These are phyloP conservation scores for Phenoliferia sp. DNA, from an alignment of 1,284 basidiomycete species.

Conservation along the genomic window DNA sequence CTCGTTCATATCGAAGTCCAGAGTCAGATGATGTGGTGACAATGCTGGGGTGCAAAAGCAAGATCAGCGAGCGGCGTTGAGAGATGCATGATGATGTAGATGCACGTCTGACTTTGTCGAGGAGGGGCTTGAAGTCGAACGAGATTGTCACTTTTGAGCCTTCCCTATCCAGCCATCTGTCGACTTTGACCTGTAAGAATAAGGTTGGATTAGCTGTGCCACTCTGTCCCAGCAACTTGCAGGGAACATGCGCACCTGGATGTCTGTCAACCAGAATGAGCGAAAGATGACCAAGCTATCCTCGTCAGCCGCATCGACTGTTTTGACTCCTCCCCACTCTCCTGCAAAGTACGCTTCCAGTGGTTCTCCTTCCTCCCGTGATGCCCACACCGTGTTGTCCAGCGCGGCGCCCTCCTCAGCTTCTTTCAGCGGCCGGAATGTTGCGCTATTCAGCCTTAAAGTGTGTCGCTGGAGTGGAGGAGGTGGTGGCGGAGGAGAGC, in stretches of 20 bases:
- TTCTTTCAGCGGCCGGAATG: background rate
- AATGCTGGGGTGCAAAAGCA: background rate
- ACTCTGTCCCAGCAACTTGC: background rate
- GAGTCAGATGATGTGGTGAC: background rate
- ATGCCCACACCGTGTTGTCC: background rate
- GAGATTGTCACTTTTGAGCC: background rate
- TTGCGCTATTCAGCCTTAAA: background rate
- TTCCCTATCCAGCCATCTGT: background rate
- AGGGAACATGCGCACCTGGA: background rate
- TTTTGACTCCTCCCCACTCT: background rate
- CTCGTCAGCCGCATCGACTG: background rate
- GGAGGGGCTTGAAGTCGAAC: background rate
- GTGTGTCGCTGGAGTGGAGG: background rate
- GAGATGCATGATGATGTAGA: background rate
- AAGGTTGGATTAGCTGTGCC: background rate
- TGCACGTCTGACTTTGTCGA: background rate
- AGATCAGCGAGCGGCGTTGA: background rate
- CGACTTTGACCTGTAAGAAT: background rate
- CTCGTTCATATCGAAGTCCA: background rate
- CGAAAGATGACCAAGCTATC: background rate
- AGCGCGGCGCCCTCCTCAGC: background rate
- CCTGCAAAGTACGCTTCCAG: background rate
- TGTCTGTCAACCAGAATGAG: background rate
- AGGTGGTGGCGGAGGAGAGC: background rate
- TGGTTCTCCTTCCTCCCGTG: too few relatives aligned